Evolutionary conservation across 2,329 filamentous ascomycete species (phyloP).

Genomic region (Aspergillus eucalypticola): DNA sequence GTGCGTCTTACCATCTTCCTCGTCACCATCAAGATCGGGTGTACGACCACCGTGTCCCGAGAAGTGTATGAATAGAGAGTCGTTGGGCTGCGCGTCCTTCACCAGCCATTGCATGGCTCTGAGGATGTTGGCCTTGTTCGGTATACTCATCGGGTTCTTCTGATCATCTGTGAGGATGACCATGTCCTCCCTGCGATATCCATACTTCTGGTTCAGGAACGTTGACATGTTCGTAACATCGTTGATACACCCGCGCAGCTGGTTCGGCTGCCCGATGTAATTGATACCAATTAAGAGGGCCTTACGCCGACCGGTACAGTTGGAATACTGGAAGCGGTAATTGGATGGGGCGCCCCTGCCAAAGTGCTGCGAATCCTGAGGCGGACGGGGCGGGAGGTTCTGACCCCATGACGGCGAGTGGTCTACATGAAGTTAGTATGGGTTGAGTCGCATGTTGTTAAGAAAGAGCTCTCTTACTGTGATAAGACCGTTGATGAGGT

Average conservation of each 20-base stretch:
- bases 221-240: conserved; percentile 95
- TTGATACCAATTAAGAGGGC: conserved; percentile 93
- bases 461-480: conserved; percentile 12
- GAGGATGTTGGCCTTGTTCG: conserved; percentile 90
- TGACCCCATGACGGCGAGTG: conserved; percentile 55
- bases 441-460: too few relatives aligned
- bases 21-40: conserved; percentile 71
- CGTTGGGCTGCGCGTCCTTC: conserved; percentile 86
- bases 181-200: conserved; percentile 95
- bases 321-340: conserved; percentile 90
- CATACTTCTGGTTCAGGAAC: conserved; percentile 81
- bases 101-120: conserved; percentile 99
- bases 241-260: conserved; percentile 91
- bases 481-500: conserved; percentile 15
- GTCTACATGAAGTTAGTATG: conserved; percentile 35
- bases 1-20: conserved; percentile 60
- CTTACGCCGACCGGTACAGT: conserved; percentile 83
- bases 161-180: conserved; percentile 95
- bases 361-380: conserved; percentile 68
- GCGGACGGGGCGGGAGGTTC: conserved; percentile 65
- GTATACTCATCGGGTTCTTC: conserved; percentile 94
- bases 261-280: conserved; percentile 87
- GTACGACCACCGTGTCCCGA: conserved; percentile 80
- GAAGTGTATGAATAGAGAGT: conserved; percentile 96
- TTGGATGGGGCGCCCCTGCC: conserved; percentile 75